Conservation (phyloP, 164 flowering plant genomes). For the Chimonanthus salicifolius region DNA sequence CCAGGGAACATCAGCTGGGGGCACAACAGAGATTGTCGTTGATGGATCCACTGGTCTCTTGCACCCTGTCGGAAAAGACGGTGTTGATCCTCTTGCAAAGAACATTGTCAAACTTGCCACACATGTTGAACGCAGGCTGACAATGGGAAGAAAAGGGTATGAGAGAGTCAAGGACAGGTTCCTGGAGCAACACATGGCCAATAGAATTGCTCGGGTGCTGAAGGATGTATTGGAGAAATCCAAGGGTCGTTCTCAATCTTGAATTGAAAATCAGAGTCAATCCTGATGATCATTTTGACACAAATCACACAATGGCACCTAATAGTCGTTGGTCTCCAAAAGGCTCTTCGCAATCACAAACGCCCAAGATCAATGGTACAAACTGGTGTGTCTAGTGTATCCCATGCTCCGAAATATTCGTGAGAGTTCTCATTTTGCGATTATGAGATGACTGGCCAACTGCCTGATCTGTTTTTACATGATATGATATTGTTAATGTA, state of each 20-base stretch:
- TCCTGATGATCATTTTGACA: not conserved
- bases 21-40: conserved; percentile 88
- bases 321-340: not conserved
- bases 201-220: conserved; percentile 71
- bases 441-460: too few relatives aligned
- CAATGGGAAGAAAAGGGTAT: conserved; percentile 80
- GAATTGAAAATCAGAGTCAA: not conserved
- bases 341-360: not conserved
- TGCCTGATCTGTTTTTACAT: too few relatives aligned
- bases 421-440: not conserved
- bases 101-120: conserved; percentile 83
- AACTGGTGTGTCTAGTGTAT: not conserved
- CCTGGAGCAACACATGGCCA: conserved; percentile 78
- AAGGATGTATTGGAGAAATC: conserved; percentile 61
- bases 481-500: too few relatives aligned
- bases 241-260: conserved; percentile 16
- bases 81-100: conserved; percentile 67
- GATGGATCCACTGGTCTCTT: conserved; percentile 78
- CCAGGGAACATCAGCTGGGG: conserved; percentile 98
- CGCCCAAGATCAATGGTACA: not conserved
- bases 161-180: conserved; percentile 79
- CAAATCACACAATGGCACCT: not conserved
- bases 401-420: not conserved
- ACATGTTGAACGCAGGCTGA: conserved; percentile 63
- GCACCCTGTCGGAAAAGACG: conserved; percentile 90